Base-by-base conservation (phyloP, 495 filamentous ascomycete species). In the Trichoderma orchidacearum region DNA sequence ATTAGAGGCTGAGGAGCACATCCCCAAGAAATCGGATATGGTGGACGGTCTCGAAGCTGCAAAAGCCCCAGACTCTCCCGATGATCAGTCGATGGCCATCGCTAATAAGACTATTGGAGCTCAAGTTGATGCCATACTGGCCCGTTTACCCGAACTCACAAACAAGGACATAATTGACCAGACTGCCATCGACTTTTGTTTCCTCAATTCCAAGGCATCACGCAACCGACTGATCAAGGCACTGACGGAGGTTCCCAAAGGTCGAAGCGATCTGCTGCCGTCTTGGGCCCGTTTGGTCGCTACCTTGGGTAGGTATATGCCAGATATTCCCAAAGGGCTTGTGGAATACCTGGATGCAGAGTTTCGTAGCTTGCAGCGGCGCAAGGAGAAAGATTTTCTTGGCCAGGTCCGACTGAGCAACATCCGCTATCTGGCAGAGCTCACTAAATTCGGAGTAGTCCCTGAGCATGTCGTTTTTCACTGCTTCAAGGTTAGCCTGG, bases 391-490 rank as follows among this genome's bases (percentile, higher is more conserved):
- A 70, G 93, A 99, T 60, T 95, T 95, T 61, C 73, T 99, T 7
- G 91, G 90, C 1, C 92, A 95, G 68, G 90, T 96, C 48, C 85
- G 93, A 50, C 87, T 91, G 62, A 82, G 86, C 70, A 99, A 99
- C 69, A 89, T 96, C 53, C 89, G 93, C 6, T 99, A 99, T 63
- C 81, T 99, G 54, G 93, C 93, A 8, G 93, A 99, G 68, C 71
- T 99, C 65, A 96, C 93, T 52, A 99, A 99, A 63, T 99, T 97
- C 65, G 92, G 93, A 36, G 89, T 97, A 28, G 91, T 99, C 21
- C 94, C 93, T 8, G 92, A 99, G 69, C 93, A 99, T 67, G 91
- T 97, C 61, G 93, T 97, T 57, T 99, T 99, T 70, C 94, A 99
- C 62, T 97, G 92, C 69, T 80, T 99, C 59, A 97, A 95, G 68